Conservation (phyloP, 2,329 filamentous ascomycete genomes). For the Emmonsia crescens region DNA sequence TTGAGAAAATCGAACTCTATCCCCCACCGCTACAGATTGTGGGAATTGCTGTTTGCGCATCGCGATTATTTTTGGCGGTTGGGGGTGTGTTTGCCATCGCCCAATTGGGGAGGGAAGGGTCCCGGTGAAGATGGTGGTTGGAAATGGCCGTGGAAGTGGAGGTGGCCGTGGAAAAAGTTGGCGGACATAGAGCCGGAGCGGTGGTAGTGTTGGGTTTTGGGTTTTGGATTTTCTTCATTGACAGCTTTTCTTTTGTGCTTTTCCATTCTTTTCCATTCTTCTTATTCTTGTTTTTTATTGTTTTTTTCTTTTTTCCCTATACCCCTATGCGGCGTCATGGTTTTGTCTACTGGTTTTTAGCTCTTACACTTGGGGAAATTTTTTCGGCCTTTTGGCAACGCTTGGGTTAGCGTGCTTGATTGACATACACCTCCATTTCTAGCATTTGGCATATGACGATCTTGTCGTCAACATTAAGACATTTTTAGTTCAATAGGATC, state of each 20-base stretch:
- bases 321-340: neutral
- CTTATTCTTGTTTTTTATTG: neutral
- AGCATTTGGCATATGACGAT: neutral
- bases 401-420: neutral
- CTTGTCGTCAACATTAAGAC: neutral
- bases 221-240: neutral
- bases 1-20: constrained; percentile 23
- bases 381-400: neutral
- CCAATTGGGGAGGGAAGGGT: constrained; percentile 3
- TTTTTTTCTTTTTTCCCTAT: neutral
- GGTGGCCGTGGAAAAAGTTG: constrained; percentile 7
- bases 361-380: neutral
- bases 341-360: neutral
- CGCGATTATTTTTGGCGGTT: constrained; percentile 94
- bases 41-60: constrained; percentile 88
- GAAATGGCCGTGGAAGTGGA: constrained; percentile 6
- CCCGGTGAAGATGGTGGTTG: neutral
- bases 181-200: neutral
- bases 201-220: neutral
- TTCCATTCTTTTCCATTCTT: neutral
- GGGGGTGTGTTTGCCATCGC: constrained; percentile 68
- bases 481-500: too few species aligned
- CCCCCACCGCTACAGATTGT: constrained; percentile 59
- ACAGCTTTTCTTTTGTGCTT: neutral
- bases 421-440: neutral